Evolutionary conservation across 2,329 filamentous ascomycete genomes (phyloP).

Genomic region (Monosporascus sp.): DNA sequence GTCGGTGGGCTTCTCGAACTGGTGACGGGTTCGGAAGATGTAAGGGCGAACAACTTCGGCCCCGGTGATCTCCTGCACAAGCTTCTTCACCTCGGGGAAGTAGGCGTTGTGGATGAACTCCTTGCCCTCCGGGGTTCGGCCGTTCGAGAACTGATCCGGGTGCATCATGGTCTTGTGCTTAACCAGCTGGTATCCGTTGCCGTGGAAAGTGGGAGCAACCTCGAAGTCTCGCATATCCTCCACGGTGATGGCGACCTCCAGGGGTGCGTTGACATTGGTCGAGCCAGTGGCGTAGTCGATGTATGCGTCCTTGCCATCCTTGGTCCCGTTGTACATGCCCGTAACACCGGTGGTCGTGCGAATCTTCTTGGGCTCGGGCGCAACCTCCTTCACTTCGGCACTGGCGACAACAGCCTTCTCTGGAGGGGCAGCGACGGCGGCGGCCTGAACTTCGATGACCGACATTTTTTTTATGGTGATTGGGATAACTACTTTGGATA

Average conservation of each 20-base stretch:
- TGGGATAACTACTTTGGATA: background rate
- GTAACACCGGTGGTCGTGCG: background rate
- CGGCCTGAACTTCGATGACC: background rate
- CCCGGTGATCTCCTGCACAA: slow-evolving; percentile 22
- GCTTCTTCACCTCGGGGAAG: slow-evolving; percentile 21
- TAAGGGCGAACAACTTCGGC: slow-evolving; percentile 21
- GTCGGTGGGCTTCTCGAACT: slow-evolving; percentile 18
- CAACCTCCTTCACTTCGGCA: background rate
- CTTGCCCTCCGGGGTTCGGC: slow-evolving; percentile 15
- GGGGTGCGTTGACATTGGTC: slow-evolving; percentile 20
- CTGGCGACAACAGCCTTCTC: background rate
- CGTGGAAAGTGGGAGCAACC: slow-evolving; percentile 13
- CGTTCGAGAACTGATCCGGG: slow-evolving; percentile 20
- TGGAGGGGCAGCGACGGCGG: background rate
- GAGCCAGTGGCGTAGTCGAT: slow-evolving; percentile 21
- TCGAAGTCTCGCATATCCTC: slow-evolving; percentile 19
- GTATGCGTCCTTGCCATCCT: slow-evolving; percentile 16
- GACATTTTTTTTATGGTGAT: background rate
- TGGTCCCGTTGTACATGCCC: slow-evolving; percentile 24
- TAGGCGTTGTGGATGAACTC: slow-evolving; percentile 21
- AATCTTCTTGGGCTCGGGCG: background rate
- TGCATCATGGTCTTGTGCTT: slow-evolving; percentile 19
- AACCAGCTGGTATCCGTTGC: slow-evolving; percentile 21
- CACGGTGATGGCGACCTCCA: slow-evolving; percentile 21
- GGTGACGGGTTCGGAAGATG: slow-evolving; percentile 23